Evolutionary conservation across 805 yeast species (phyloP).

Genomic region (Candida tibetensis): DNA sequence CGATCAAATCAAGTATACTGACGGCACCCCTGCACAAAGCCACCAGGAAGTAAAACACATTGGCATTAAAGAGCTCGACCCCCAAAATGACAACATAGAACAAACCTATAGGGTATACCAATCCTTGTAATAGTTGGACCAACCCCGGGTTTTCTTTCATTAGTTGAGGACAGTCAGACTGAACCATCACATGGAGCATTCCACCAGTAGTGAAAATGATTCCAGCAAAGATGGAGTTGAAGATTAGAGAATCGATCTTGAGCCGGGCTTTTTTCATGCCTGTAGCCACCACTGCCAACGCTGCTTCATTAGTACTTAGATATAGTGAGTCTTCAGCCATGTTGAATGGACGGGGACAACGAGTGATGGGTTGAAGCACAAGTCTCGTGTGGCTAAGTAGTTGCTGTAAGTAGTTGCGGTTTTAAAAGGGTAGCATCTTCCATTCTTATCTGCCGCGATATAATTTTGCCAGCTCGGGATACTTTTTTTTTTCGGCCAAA

Average conservation of each 20-base stretch:
- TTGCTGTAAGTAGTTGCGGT: no score
- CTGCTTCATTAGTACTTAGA: constrained; percentile 76
- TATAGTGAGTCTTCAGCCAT: constrained; percentile 40
- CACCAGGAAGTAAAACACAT: constrained; percentile 66
- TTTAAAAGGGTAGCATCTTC: no score
- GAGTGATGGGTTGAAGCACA: no score
- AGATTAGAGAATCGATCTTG: constrained; percentile 52
- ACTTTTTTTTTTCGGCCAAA: not conserved
- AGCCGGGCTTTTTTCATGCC: constrained; percentile 79
- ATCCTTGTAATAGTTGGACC: constrained; percentile 55
- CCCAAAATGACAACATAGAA: constrained; percentile 76
- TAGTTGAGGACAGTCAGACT: constrained; percentile 48
- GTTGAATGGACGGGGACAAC: no score
- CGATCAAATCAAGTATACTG: constrained; percentile 54
- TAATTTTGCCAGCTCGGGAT: no score
- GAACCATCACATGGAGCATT: constrained; percentile 58
- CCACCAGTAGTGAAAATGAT: constrained; percentile 69
- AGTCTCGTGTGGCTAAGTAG: no score
- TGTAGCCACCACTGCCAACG: constrained; percentile 80
- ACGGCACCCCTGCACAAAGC: constrained; percentile 72
- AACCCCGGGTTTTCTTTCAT: constrained; percentile 48
- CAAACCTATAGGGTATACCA: constrained; percentile 66
- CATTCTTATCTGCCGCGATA: no score
- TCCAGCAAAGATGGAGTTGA: constrained; percentile 71
- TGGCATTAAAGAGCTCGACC: constrained; percentile 72